Conservation (phyloP, 352 stramenopile genomes). For the Saprolegnia parasitica region DNA sequence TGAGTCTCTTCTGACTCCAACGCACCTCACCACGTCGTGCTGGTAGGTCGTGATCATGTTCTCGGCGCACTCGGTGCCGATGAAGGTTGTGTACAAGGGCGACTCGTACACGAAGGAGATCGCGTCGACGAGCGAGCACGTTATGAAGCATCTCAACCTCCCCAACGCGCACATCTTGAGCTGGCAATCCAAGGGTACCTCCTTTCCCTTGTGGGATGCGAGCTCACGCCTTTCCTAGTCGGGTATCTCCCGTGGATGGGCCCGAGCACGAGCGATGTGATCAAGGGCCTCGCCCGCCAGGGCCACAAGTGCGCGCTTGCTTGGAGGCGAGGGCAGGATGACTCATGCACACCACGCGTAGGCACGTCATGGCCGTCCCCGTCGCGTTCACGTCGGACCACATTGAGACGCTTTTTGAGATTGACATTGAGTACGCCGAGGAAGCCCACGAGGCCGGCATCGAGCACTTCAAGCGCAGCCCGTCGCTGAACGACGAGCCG, state of each 20-base stretch:
- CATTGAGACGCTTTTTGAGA: constrained; percentile 99
- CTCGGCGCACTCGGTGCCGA: constrained; percentile 85
- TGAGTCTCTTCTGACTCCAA: not conserved
- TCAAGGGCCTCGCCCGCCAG: constrained; percentile 88
- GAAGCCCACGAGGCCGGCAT: constrained; percentile 94
- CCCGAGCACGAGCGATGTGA: constrained; percentile 95
- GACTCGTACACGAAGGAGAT: constrained; percentile 87
- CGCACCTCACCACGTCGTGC: not conserved
- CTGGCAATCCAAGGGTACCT: constrained; percentile 92
- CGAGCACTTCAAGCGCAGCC: constrained; percentile 91
- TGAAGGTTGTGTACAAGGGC: constrained; percentile 86
- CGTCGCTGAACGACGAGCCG: constrained; percentile 94
- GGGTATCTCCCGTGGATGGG: constrained; percentile 97
- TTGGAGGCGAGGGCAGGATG: constrained; percentile 22
- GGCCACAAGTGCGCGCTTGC: constrained; percentile 91
- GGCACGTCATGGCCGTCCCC: constrained; percentile 95
- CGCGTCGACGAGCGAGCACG: constrained; percentile 57
- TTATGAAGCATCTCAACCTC: constrained; percentile 63
- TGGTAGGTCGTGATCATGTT: constrained; percentile 80
- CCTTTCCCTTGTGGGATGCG: not conserved
- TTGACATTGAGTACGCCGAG: constrained; percentile 99
- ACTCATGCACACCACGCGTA: constrained; percentile 29
- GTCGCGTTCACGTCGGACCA: constrained; percentile 99
- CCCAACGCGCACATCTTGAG: constrained; percentile 85
- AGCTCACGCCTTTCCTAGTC: constrained; percentile 45